Percentiles rank a stretch among this genome's conserved stretches.
Evolutionary conservation across 2,329 filamentous ascomycete genomes (phyloP).

Genomic region (Xylaria sp.): DNA sequence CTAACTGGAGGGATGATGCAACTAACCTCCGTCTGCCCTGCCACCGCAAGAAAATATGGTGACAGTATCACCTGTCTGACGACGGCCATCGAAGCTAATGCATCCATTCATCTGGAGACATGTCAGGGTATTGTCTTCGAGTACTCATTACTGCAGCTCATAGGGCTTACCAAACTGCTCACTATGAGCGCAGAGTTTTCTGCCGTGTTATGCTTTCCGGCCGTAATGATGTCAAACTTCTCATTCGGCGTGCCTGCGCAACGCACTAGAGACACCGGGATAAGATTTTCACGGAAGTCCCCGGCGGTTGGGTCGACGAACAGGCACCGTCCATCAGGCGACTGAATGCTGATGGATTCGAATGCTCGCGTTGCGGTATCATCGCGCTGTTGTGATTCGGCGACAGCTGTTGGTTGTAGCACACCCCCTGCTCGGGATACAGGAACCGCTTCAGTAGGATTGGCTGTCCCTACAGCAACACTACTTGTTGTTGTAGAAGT

Average conservation of each 20-base stretch:
- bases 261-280: conserved; percentile 59
- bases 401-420: conserved; percentile 62
- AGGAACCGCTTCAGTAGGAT: conserved; percentile 57
- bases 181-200: conserved; percentile 57
- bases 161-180: conserved; percentile 56
- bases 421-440: conserved; percentile 63
- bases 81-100: conserved; percentile 61
- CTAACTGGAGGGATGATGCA: conserved; percentile 30
- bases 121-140: conserved; percentile 23
- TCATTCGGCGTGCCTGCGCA: conserved; percentile 60
- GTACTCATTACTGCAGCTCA: neutral
- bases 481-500: conserved; percentile 18
- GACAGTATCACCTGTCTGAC: conserved; percentile 59
- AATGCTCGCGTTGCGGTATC: conserved; percentile 60
- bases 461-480: conserved; percentile 43
- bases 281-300: conserved; percentile 66
- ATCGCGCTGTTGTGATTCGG: conserved; percentile 61
- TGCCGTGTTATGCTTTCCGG: conserved; percentile 61
- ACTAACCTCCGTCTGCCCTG: conserved; percentile 59
- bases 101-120: conserved; percentile 59
- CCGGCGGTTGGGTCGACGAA: conserved; percentile 63
- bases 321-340: conserved; percentile 62
- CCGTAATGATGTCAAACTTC: conserved; percentile 63
- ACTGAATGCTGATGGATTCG: conserved; percentile 58
- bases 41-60: conserved; percentile 65